Evolutionary conservation across 2,329 filamentous ascomycete genomes (phyloP), one percentile per base, ranked within the genome.

Genomic region (Didymella arachidicola): DNA sequence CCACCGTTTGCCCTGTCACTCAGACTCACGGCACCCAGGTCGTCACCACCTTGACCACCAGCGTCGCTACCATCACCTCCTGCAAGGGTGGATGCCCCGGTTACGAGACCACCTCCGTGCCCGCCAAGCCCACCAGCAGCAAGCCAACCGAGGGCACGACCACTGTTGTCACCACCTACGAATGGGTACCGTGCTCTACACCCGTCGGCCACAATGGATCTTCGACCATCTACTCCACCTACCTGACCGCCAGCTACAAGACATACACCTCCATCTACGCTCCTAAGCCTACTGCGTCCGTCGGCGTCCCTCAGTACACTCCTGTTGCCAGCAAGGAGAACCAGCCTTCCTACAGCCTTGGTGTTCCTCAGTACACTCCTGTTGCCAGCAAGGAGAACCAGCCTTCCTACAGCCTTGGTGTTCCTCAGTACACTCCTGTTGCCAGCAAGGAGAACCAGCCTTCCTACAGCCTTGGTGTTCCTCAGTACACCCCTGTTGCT

Each of bases 151-250:
- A 39, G 7, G 64, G 65, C 41, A 52, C 60, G 38, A 72, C 73
- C 7, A 70, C 70, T 38, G 74, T 71, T 16, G 66, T 74, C 26
- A 77, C 73, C 12, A 67, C 71, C 46, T 76, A 73, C 45, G 65
- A 65, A 3, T 79, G 73, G 62, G 72, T 78, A 14, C 77, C 77
- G 34, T 74, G 70, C 69, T 76, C 72, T 6, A 77, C 75, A 7
- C 58, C 72, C 14, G 71, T 78, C 34, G 74, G 71, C 47, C 66
- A 70, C n/a, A 66, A 62, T 54, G 73, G 67, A 43, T 55, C 52
- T 18, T 66, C 67, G 5, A 71, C 66, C 34, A 69, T 70, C 66
- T 79, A 77, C 70, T 75, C 72, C 3, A 79, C 77, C 52, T 79
- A 75, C 68, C 63, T 79, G n/a, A 78, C 74, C 5, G 53, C 72